Evolutionary conservation across 2,329 filamentous ascomycete genomes (phyloP).

Genomic region (Seiridium unicorne): DNA sequence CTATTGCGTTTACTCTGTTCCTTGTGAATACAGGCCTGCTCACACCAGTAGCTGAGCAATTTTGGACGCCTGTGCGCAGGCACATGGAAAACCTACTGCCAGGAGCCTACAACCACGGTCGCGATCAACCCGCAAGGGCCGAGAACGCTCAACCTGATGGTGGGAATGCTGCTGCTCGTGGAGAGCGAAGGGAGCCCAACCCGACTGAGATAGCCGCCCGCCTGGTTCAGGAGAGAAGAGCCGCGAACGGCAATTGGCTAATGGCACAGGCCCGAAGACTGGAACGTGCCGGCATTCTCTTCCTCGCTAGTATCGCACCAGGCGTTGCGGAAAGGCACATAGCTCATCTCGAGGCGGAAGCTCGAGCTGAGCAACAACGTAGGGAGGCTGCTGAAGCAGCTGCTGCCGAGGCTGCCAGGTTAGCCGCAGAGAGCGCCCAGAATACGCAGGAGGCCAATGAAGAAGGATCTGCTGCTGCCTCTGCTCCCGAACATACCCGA

Average conservation of each 20-base stretch:
- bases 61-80: conserved; percentile 55
- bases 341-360: conserved; percentile 53
- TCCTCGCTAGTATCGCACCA: conserved; percentile 64
- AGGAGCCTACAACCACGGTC: conserved; percentile 37
- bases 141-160: conserved; percentile 26
- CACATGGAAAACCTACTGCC: conserved; percentile 61
- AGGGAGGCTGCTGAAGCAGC: neutral
- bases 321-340: conserved; percentile 67
- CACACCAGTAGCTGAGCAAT: conserved; percentile 52
- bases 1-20: conserved; percentile 54
- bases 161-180: conserved; percentile 22
- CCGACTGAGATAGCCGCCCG: conserved; percentile 54
- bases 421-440: neutral
- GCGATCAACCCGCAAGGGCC: conserved; percentile 21
- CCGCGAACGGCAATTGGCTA: conserved; percentile 47
- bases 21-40: conserved; percentile 59
- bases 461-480: too few species aligned
- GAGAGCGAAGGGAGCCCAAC: conserved; percentile 26
- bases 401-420: neutral
- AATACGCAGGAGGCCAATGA: neutral
- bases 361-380: conserved; percentile 5
- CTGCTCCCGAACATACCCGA: neutral
- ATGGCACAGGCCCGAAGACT: conserved; percentile 49
- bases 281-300: conserved; percentile 60
- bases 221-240: conserved; percentile 46